phyloP scores from a whole-genome alignment of 2,329 filamentous ascomycete genomes.

The Keithomyces neogunnii region DNA sequence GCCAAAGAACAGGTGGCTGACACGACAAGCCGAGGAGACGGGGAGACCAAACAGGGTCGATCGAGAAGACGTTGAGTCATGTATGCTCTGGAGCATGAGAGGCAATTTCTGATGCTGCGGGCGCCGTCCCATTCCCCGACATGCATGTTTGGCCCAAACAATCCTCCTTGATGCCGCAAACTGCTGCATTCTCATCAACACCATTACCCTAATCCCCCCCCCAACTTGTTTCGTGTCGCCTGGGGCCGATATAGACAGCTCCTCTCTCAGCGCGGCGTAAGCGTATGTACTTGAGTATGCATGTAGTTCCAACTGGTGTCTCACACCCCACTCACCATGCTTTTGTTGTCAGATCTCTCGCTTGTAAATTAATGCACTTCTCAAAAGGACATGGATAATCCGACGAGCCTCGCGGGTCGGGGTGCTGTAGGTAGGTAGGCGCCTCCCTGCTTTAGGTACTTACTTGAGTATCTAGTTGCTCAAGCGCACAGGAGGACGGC shows the following conservation, averaged over 20 bases:
- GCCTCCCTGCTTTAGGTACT: too few relatives aligned
- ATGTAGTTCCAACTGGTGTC: background rate
- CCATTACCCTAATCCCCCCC: too few relatives aligned
- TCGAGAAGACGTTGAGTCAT: background rate
- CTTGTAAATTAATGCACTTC: background rate
- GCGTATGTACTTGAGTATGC: background rate
- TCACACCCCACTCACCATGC: background rate
- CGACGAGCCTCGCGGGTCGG: slow-evolving; percentile 1
- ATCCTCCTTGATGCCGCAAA: too few relatives aligned
- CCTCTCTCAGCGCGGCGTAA: background rate
- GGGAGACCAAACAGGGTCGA: background rate
- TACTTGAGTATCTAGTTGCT: too few relatives aligned
- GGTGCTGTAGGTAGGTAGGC: background rate
- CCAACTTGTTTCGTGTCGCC: too few relatives aligned
- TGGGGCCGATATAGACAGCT: too few relatives aligned
- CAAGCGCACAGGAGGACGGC: too few relatives aligned
- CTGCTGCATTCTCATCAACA: too few relatives aligned
- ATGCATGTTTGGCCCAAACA: too few relatives aligned
- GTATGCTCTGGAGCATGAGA: too few relatives aligned
- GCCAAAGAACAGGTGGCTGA: background rate
- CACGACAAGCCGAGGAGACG: background rate
- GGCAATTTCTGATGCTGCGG: too few relatives aligned
- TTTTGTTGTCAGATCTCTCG: background rate
- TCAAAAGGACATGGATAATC: background rate
- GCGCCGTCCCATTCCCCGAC: too few relatives aligned